These are phyloP conservation scores for Arabidopsis arenosa DNA, from an alignment of 345 rosid genomes.

Conservation along the genomic window DNA sequence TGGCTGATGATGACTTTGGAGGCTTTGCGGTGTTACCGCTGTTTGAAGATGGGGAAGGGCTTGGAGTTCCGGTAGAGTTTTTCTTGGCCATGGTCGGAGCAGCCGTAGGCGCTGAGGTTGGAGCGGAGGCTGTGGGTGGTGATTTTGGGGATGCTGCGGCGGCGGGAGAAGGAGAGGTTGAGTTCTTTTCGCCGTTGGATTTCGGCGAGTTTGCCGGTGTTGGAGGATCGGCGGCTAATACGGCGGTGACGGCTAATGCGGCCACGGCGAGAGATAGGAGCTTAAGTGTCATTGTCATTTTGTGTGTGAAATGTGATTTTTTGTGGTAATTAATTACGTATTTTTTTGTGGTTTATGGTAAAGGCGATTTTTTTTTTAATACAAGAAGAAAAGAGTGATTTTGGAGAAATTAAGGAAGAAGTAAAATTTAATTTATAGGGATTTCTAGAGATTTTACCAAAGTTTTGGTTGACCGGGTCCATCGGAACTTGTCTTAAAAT, in stretches of 20 bases:
- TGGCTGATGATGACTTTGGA: constrained; percentile 19
- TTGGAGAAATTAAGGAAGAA: constrained; percentile 21
- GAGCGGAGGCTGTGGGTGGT: constrained; percentile 26
- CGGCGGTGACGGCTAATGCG: constrained; percentile 35
- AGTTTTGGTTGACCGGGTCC: constrained; percentile 39
- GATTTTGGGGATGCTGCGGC: constrained; percentile 42
- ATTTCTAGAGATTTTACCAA: neutral
- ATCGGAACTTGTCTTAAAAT: constrained; percentile 40
- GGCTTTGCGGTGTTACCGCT: constrained; percentile 10
- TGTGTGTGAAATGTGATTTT: neutral
- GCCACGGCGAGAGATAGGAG: constrained; percentile 30
- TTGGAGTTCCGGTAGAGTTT: constrained; percentile 26
- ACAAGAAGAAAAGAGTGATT: constrained; percentile 2
- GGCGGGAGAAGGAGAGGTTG: constrained; percentile 40
- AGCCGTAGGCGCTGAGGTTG: constrained; percentile 35
- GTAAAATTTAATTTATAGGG: constrained; percentile 25
- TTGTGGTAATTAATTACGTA: neutral
- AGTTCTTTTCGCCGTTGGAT: neutral
- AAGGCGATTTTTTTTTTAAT: neutral
- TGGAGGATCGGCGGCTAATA: constrained; percentile 42
- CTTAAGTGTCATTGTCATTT: constrained; percentile 33
- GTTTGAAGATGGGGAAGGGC: constrained; percentile 34
- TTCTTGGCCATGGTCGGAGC: constrained; percentile 34
- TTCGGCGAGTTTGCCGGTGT: constrained; percentile 32
- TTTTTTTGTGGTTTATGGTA: neutral